These are phyloP conservation scores for Backusella australiensis DNA, from an alignment of 192 early-diverging fungal species.

Conservation along the genomic window DNA sequence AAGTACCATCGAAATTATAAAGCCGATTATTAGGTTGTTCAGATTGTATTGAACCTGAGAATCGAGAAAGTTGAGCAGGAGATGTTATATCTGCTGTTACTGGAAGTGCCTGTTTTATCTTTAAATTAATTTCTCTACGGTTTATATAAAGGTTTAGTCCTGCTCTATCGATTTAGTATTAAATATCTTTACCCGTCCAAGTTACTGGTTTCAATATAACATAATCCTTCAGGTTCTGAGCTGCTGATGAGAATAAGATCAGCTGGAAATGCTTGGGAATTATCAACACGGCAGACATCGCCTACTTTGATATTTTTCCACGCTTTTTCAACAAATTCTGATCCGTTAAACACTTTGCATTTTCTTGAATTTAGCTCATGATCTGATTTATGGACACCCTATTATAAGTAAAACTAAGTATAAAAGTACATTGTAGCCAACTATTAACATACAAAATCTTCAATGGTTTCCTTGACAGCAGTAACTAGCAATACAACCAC, in stretches of 20 bases:
- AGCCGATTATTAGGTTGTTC: constrained; percentile 93
- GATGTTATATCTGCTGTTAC: constrained; percentile 74
- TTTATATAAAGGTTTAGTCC: background rate
- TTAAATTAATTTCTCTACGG: constrained; percentile 87
- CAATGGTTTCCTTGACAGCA: constrained; percentile 87
- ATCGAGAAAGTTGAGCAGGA: constrained; percentile 56
- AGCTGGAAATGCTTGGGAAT: constrained; percentile 85
- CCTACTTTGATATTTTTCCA: constrained; percentile 88
- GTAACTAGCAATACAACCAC: constrained; percentile 80
- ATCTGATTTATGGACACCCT: constrained; percentile 80
- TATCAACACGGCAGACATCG: constrained; percentile 87
- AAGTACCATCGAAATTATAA: constrained; percentile 84
- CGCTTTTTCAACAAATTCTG: constrained; percentile 67
- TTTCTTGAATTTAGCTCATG: constrained; percentile 67
- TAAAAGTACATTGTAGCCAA: no score
- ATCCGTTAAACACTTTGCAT: constrained; percentile 60
- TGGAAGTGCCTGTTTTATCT: constrained; percentile 86
- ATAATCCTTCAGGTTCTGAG: constrained; percentile 90
- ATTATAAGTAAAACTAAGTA: background rate
- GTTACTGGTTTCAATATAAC: constrained; percentile 96
- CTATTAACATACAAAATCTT: constrained; percentile 59
- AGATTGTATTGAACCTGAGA: constrained; percentile 77
- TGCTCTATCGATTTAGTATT: constrained; percentile 2
- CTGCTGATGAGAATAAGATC: constrained; percentile 86
- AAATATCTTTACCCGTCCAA: constrained; percentile 62